Conservation (phyloP, 2,329 filamentous ascomycete genomes). For the Pestalotiopsis sp. region DNA sequence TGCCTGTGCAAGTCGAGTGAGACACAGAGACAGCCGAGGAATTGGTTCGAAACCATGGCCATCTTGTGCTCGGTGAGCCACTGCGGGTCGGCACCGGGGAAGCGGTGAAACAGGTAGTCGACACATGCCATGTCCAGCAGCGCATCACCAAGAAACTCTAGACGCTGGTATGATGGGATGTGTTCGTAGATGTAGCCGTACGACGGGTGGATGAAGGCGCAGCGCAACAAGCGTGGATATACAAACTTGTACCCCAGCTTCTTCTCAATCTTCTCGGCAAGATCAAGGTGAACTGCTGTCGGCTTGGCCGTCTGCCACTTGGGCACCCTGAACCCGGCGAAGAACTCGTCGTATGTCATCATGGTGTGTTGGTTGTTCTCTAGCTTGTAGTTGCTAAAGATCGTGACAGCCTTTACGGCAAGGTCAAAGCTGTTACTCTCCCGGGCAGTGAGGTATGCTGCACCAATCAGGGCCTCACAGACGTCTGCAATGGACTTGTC, state of each 20-base stretch:
- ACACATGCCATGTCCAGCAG: conserved; percentile 63
- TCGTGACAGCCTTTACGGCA: conserved; percentile 64
- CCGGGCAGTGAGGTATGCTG: conserved; percentile 61
- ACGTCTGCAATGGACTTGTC: conserved; percentile 95
- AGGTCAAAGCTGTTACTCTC: conserved; percentile 49
- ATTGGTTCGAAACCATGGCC: conserved; percentile 98
- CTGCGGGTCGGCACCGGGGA: conserved; percentile 81
- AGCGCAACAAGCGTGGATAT: conserved; percentile 74
- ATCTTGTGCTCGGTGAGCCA: conserved; percentile 99
- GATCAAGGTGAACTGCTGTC: conserved; percentile 67
- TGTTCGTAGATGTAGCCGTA: conserved; percentile 72
- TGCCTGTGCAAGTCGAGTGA: conserved; percentile 76
- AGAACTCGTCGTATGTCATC: conserved; percentile 72
- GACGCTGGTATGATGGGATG: conserved; percentile 85
- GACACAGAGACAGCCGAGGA: conserved; percentile 80
- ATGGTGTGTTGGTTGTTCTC: conserved; percentile 69
- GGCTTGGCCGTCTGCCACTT: conserved; percentile 64
- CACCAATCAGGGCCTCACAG: conserved; percentile 91
- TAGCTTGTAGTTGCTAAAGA: conserved; percentile 51
- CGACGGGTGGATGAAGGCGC: conserved; percentile 86
- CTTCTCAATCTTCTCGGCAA: conserved; percentile 63
- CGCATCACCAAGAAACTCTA: conserved; percentile 90
- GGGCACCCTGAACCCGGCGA: conserved; percentile 65
- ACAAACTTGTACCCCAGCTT: conserved; percentile 65
- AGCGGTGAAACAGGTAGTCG: conserved; percentile 75